Conservation (phyloP, 805 yeast species). For the Candida xyloterini region DNA sequence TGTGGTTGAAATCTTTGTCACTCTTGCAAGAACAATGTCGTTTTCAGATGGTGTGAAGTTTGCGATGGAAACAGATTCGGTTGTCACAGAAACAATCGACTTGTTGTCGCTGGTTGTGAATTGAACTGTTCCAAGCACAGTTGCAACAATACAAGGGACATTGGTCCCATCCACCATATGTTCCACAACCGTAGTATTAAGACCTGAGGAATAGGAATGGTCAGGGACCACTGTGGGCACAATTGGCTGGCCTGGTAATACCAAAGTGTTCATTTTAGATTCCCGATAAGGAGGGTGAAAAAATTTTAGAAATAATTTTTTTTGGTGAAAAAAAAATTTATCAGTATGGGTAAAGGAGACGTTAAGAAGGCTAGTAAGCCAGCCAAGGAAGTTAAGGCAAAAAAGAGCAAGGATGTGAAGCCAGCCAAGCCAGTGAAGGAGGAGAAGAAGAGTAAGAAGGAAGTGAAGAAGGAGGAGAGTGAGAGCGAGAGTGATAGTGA, state of each 20-base stretch:
- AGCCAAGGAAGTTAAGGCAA: slow-evolving; percentile 18
- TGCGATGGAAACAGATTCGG: slow-evolving; percentile 21
- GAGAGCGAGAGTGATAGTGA: slow-evolving; percentile 11
- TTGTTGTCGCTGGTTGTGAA: slow-evolving; percentile 29
- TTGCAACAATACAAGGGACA: slow-evolving; percentile 47
- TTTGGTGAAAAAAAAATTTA: slow-evolving; percentile 9
- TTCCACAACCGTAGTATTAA: slow-evolving; percentile 55
- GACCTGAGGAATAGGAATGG: slow-evolving; percentile 54
- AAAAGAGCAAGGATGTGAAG: slow-evolving; percentile 9
- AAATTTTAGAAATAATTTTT: slow-evolving; percentile 12
- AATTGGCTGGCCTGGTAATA: slow-evolving; percentile 80
- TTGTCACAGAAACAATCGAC: slow-evolving; percentile 6
- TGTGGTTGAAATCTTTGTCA: slow-evolving; percentile 59
- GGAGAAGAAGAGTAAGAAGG: slow-evolving; percentile 20
- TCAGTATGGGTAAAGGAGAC: slow-evolving; percentile 17
- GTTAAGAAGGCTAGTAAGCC: slow-evolving; percentile 16
- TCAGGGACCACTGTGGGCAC: slow-evolving; percentile 49
- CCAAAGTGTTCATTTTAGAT: slow-evolving; percentile 39
- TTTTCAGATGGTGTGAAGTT: slow-evolving; percentile 74
- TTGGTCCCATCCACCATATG: slow-evolving; percentile 38
- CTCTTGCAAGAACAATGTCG: slow-evolving; percentile 75
- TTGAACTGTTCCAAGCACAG: slow-evolving; percentile 59
- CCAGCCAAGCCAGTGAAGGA: slow-evolving; percentile 7
- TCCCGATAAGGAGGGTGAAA: slow-evolving; percentile 13
- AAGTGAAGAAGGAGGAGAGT: slow-evolving; percentile 13